Evolutionary conservation across 345 rosid genomes (phyloP).

Genomic region (Syzygium aqueum): DNA sequence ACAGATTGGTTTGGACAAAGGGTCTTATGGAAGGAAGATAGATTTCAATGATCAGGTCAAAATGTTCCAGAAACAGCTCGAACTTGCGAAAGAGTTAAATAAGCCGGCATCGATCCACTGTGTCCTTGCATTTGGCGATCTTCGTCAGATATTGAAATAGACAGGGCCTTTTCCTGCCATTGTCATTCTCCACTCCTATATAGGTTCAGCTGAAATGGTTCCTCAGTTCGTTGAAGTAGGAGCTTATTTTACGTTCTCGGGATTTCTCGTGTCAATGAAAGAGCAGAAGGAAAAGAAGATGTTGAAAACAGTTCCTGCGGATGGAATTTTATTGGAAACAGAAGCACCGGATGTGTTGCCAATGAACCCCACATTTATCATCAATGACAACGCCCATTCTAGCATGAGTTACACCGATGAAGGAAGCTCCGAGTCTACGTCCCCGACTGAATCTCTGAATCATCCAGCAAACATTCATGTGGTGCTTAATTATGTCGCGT

Average conservation of each 20-base stretch:
- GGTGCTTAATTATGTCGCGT: slow-evolving; percentile 41
- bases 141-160: slow-evolving; percentile 55
- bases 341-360: slow-evolving; percentile 92
- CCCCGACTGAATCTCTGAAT: background rate
- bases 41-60: slow-evolving; percentile 68
- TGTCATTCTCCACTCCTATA: slow-evolving; percentile 71
- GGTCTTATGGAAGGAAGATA: slow-evolving; percentile 64
- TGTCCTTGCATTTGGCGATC: slow-evolving; percentile 81
- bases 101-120: slow-evolving; percentile 71
- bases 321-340: slow-evolving; percentile 73
- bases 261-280: slow-evolving; percentile 70
- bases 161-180: slow-evolving; percentile 82
- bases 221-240: slow-evolving; percentile 78
- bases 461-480: background rate
- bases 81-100: slow-evolving; percentile 74
- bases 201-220: slow-evolving; percentile 91
- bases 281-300: slow-evolving; percentile 59
- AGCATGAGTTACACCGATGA: slow-evolving; percentile 30
- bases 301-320: slow-evolving; percentile 57
- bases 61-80: slow-evolving; percentile 65
- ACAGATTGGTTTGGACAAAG: slow-evolving; percentile 92
- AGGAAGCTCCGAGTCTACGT: slow-evolving; percentile 21
- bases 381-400: slow-evolving; percentile 32
- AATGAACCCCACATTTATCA: slow-evolving; percentile 13
- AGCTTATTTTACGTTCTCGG: slow-evolving; percentile 86